Evolutionary conservation across 1,284 basidiomycete genomes (phyloP).

Genomic region (Rhodotorula sp.): DNA sequence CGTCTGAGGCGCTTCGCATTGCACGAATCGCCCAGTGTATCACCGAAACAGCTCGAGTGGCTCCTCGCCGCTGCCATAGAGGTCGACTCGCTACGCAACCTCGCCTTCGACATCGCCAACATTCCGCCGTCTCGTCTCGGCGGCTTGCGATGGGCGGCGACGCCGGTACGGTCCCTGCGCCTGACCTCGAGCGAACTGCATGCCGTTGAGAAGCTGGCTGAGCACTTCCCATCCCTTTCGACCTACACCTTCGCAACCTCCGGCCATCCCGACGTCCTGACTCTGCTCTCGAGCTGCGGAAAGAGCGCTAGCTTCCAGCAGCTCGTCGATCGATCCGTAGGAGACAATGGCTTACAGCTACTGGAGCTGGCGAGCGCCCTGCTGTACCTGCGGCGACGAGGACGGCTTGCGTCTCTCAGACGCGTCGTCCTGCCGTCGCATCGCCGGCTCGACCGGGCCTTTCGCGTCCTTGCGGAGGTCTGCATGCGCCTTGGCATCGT

Average conservation of each 20-base stretch:
- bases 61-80: conserved; percentile 22
- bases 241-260: not conserved
- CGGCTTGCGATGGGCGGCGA: conserved; percentile 19
- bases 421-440: too few species aligned
- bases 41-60: conserved; percentile 22
- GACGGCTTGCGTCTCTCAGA: not conserved
- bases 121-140: conserved; percentile 5
- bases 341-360: not conserved
- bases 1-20: conserved; percentile 18
- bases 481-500: too few species aligned
- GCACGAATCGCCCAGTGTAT: not conserved
- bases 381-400: not conserved
- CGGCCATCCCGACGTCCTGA: not conserved
- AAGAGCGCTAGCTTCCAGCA: not conserved
- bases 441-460: too few species aligned
- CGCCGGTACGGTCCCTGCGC: conserved; percentile 10
- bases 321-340: not conserved
- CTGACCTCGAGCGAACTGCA: not conserved
- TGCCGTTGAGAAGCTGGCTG: conserved; percentile 11
- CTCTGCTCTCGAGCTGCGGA: conserved; percentile 17
- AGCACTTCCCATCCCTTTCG: conserved; percentile 24
- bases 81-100: conserved; percentile 28
- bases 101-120: conserved; percentile 16
- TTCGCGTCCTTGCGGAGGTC: too few species aligned
- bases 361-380: conserved; percentile 2